Evolutionary conservation across 2,329 filamentous ascomycete species (phyloP), one percentile per base, ranked within the genome.

Genomic region (Alternaria angustiovoidea): DNA sequence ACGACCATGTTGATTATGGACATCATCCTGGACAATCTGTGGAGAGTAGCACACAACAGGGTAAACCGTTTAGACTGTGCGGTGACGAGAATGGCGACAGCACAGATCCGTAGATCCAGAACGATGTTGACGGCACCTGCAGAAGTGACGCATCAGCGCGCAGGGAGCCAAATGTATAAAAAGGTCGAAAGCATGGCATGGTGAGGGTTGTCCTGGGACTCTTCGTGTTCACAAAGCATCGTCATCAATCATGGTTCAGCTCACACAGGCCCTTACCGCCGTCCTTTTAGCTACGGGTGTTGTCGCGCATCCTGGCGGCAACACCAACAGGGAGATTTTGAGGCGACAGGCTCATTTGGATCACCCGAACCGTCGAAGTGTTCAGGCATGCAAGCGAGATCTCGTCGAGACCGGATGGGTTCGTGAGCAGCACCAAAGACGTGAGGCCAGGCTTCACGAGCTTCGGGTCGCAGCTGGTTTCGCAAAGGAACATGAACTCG

Each of bases 231-330:
- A 48, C 20, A 16, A 20, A 43, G 24, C 16, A 11, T 38, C 44
- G 5, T 7, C 7, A 36, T 16, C n/a, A 42, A 51, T 47, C 26
- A 75, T 76, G 72, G 73, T 76, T 60, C 68, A 72, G 16, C 48
- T 75, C 30, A 59, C 68, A 5, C 69, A 73, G 30, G 65, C 68
- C 57, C 39, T 75, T 41, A 44, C 65, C 26, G 63, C 68, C 48
- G 58, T 62, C 11, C 65, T 76, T 62, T 51, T 74, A 55, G 68
- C 74, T 38, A 67, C 65, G n/a, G 62, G 66, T 12, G 69, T 64
- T 22, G 43, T 73, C 46, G 79, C 80, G 22, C 80, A 81, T 57
- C 79, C 79, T 0, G 79, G 79, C 11, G 78, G 79, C 48, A 78
- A 81, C 56, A 66, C 57, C 49, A 73, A 76, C 64, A 71, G 61